These are phyloP conservation scores for Cornus controversa DNA, from an alignment of 148 eudicot species.

Conservation along the genomic window DNA sequence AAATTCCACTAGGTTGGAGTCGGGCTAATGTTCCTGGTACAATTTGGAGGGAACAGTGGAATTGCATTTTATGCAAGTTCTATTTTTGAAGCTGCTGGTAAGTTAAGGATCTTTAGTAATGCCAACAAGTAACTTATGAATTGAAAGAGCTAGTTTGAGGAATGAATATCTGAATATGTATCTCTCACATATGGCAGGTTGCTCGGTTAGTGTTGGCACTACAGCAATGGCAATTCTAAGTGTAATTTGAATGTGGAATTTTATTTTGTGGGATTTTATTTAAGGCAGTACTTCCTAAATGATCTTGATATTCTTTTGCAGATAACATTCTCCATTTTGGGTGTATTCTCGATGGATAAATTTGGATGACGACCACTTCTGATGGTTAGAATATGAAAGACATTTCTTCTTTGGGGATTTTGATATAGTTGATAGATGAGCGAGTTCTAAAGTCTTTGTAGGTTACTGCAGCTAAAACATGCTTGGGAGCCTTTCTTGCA, in stretches of 20 bases:
- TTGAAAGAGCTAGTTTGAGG: not conserved
- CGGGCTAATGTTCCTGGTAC: constrained; percentile 48
- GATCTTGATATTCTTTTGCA: not conserved
- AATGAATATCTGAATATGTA: not conserved
- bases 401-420: not conserved
- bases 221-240: not conserved
- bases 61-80: constrained; percentile 55
- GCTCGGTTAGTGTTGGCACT: constrained; percentile 17
- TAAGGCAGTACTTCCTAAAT: not conserved
- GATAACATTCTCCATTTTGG: not conserved
- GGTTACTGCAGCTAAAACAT: not conserved
- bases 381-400: not conserved
- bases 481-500: not conserved
- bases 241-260: not conserved
- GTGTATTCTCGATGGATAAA: not conserved
- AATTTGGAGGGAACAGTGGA: constrained; percentile 58
- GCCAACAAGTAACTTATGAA: not conserved
- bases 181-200: constrained; percentile 35
- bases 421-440: not conserved
- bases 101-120: constrained; percentile 1
- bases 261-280: not conserved
- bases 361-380: not conserved
- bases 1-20: constrained; percentile 44
- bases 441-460: not conserved
- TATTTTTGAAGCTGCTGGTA: constrained; percentile 68